Conservation (phyloP, 1,284 basidiomycete genomes). For the Fomes fomentarius region DNA sequence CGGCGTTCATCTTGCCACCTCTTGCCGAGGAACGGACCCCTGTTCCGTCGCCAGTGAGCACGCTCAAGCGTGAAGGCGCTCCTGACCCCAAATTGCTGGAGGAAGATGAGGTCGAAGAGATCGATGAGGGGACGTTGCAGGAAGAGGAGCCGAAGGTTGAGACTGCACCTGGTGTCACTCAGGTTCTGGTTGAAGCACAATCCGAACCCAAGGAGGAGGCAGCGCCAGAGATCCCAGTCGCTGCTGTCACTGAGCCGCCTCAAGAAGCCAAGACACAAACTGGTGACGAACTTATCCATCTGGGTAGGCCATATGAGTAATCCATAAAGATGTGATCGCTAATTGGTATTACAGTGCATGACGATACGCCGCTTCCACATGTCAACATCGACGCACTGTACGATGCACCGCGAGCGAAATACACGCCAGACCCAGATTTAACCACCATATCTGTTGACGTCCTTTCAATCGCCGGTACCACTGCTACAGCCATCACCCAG, state of each 20-base stretch:
- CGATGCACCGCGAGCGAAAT: slow-evolving; percentile 27
- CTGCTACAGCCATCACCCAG: slow-evolving; percentile 45
- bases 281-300: slow-evolving; percentile 8
- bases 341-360: slow-evolving; percentile 35
- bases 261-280: slow-evolving; percentile 8
- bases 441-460: slow-evolving; percentile 73
- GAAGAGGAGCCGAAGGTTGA: no score
- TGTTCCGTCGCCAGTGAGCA: slow-evolving; percentile 54
- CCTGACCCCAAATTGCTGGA: slow-evolving; percentile 15
- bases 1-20: slow-evolving; percentile 61
- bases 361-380: slow-evolving; percentile 50
- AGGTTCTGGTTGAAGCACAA: not conserved
- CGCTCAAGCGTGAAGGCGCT: slow-evolving; percentile 44
- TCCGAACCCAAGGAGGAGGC: not conserved
- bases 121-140: not conserved
- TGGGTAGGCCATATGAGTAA: slow-evolving; percentile 13
- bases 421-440: slow-evolving; percentile 41
- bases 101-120: slow-evolving; percentile 9
- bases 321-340: not conserved
- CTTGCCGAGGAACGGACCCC: slow-evolving; percentile 71
- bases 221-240: not conserved
- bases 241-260: no score
- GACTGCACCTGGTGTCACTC: not conserved
- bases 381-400: slow-evolving; percentile 55
- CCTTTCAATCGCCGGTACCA: slow-evolving; percentile 55